Conservation (phyloP, 2,329 filamentous ascomycete genomes). For the Cordyceps tenuipes region DNA sequence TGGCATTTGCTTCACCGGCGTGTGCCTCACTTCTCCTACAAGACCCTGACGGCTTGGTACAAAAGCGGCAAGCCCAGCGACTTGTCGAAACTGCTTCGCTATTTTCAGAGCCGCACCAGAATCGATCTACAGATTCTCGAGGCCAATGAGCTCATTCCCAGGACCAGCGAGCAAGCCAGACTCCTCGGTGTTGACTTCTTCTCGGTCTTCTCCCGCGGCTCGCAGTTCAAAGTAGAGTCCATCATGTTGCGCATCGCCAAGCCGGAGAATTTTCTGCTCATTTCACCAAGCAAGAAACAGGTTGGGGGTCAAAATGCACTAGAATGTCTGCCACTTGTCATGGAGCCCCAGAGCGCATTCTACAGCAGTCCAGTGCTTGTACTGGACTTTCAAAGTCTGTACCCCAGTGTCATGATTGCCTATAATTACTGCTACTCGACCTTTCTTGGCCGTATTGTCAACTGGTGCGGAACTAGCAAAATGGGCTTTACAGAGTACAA, state of each 20-base stretch:
- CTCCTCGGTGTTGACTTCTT: conserved; percentile 94
- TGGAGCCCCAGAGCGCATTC: conserved; percentile 94
- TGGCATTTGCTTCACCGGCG: conserved; percentile 84
- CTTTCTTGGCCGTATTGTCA: conserved; percentile 75
- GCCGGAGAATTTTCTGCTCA: conserved; percentile 84
- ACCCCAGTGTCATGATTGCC: conserved; percentile 97
- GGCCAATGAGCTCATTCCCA: conserved; percentile 75
- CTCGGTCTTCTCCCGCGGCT: conserved; percentile 88
- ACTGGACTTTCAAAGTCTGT: conserved; percentile 91
- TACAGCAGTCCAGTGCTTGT: conserved; percentile 86
- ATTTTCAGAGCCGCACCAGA: conserved; percentile 68
- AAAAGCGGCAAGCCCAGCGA: conserved; percentile 58
- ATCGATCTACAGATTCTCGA: conserved; percentile 88
- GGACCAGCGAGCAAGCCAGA: conserved; percentile 90
- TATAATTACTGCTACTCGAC: conserved; percentile 99
- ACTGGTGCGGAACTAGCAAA: conserved; percentile 87
- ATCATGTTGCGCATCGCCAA: conserved; percentile 99
- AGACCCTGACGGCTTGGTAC: conserved; percentile 77
- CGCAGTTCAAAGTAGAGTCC: conserved; percentile 97
- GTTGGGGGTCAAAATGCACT: conserved; percentile 90
- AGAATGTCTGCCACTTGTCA: conserved; percentile 88
- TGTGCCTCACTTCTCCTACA: conserved; percentile 79
- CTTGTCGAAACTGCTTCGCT: conserved; percentile 64
- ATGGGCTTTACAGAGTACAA: conserved; percentile 90
- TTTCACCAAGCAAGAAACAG: conserved; percentile 85